Conservation (phyloP, 2,329 filamentous ascomycete species). For the Alternaria sp. region DNA sequence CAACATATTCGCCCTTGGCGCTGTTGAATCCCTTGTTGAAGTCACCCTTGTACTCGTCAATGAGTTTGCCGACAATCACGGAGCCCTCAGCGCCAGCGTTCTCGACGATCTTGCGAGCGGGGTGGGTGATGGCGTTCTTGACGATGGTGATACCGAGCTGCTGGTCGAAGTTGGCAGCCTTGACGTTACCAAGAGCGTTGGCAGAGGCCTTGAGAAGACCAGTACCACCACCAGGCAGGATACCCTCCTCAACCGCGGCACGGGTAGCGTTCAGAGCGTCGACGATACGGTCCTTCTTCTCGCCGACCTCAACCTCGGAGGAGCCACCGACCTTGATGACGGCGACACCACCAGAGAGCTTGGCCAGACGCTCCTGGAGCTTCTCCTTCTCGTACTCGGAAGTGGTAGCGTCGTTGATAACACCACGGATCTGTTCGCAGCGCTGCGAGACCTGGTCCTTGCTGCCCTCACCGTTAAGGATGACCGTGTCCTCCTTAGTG, state of each 20-base stretch:
- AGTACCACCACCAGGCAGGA: slow-evolving; percentile 97
- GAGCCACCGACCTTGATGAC: slow-evolving; percentile 99
- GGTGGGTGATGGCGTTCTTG: slow-evolving; percentile 96
- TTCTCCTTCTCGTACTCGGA: slow-evolving; percentile 99
- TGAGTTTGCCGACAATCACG: slow-evolving; percentile 97
- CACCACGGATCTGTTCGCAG: slow-evolving; percentile 98
- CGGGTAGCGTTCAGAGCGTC: slow-evolving; percentile 98
- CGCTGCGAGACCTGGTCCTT: slow-evolving; percentile 94
- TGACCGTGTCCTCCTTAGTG: slow-evolving; percentile 99
- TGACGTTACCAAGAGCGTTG: slow-evolving; percentile 83
- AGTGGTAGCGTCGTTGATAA: slow-evolving; percentile 91
- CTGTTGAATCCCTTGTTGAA: slow-evolving; percentile 99
- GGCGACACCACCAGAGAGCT: slow-evolving; percentile 97
- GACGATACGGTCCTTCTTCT: slow-evolving; percentile 99
- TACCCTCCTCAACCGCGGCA: slow-evolving; percentile 98
- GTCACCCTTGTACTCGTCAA: slow-evolving; percentile 86
- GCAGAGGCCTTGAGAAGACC: slow-evolving; percentile 95
- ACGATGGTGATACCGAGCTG: slow-evolving; percentile 97
- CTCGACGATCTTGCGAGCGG: slow-evolving; percentile 94
- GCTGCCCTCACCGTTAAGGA: slow-evolving; percentile 94
- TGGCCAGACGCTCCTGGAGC: slow-evolving; percentile 98
- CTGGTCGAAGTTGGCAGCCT: slow-evolving; percentile 97
- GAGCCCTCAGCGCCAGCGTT: slow-evolving; percentile 96
- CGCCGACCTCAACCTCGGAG: slow-evolving; percentile 97
- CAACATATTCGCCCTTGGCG: slow-evolving; percentile 95